Conservation (phyloP, 2,329 filamentous ascomycete species). For the Stagonosporopsis rhizophila region DNA sequence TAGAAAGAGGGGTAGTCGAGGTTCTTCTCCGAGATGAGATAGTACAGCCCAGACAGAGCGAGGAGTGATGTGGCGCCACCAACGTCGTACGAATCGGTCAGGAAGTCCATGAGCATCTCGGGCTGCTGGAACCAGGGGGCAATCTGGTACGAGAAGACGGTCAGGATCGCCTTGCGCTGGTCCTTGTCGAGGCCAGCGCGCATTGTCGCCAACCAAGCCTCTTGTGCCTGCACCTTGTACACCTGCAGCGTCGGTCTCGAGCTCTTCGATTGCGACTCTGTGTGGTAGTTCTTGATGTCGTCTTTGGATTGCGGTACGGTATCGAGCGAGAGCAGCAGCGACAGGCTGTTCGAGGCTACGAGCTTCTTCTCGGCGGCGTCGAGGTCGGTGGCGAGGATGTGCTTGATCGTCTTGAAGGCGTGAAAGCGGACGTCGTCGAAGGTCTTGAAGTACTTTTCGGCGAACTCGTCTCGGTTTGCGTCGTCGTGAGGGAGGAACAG, state of each 20-base stretch:
- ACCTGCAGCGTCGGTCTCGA: conserved; percentile 65
- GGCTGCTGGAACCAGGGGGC: conserved; percentile 89
- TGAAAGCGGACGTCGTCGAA: conserved; percentile 87
- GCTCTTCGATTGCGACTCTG: conserved; percentile 70
- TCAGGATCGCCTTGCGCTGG: conserved; percentile 80
- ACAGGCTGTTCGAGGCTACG: conserved; percentile 61
- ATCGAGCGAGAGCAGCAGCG: conserved; percentile 71
- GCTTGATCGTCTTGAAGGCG: conserved; percentile 78
- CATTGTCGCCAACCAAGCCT: conserved; percentile 84
- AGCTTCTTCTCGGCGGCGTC: conserved; percentile 29
- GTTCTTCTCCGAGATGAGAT: conserved; percentile 91
- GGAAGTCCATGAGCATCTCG: conserved; percentile 91
- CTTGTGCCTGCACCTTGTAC: conserved; percentile 82
- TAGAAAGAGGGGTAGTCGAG: conserved; percentile 97
- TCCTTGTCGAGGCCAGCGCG: conserved; percentile 70
- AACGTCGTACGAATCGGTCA: conserved; percentile 90
- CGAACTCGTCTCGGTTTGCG: conserved; percentile 73
- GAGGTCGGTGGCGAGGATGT: conserved; percentile 48
- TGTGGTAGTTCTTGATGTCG: conserved; percentile 73
- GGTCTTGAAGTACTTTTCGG: conserved; percentile 77
- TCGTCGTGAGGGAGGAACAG: conserved; percentile 65
- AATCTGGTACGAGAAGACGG: conserved; percentile 77
- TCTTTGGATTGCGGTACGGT: conserved; percentile 71
- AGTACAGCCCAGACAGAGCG: conserved; percentile 91
- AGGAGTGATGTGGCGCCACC: conserved; percentile 87